Percentiles rank a stretch among this genome's conserved stretches.
Conservation (phyloP, 768 basidiomycete species). For the Boletus barrowsii region DNA sequence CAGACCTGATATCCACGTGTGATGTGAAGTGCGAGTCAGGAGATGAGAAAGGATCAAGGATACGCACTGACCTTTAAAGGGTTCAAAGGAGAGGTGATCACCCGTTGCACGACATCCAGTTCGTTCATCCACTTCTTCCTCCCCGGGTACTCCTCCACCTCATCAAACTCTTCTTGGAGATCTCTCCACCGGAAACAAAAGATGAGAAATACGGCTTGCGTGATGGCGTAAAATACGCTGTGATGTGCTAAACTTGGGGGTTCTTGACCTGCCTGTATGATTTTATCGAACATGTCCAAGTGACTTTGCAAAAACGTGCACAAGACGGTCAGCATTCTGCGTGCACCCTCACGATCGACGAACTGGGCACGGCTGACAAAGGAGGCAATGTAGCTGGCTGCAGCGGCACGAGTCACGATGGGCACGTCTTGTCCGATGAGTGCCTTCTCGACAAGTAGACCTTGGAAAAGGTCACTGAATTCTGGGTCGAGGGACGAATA, state of each 20-base stretch:
- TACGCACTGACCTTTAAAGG: constrained; percentile 58
- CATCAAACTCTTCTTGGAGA: constrained; percentile 59
- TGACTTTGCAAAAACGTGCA: constrained; percentile 80
- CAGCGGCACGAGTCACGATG: constrained; percentile 82
- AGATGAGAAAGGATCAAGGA: too few species aligned
- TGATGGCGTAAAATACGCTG: constrained; percentile 86
- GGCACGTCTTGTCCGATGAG: constrained; percentile 60
- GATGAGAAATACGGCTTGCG: constrained; percentile 90
- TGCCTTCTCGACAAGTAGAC: constrained; percentile 89
- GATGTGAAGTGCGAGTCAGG: neutral
- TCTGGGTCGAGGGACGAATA: constrained; percentile 86
- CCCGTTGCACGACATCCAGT: constrained; percentile 73
- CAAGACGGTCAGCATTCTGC: constrained; percentile 76
- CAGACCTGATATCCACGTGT: constrained; percentile 58
- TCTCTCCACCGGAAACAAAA: constrained; percentile 99
- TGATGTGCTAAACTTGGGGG: constrained; percentile 40
- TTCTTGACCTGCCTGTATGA: constrained; percentile 37
- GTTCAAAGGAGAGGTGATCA: constrained; percentile 79
- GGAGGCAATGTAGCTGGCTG: constrained; percentile 89
- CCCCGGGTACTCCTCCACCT: constrained; percentile 47
- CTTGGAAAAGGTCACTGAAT: constrained; percentile 91
- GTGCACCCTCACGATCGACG: constrained; percentile 70
- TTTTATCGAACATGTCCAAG: constrained; percentile 65
- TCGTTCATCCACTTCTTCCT: constrained; percentile 82
- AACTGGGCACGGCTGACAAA: constrained; percentile 89